These are phyloP conservation scores for Cenchrus purpureus DNA, from an alignment of 176 grass and related monocot species.

Conservation along the genomic window DNA sequence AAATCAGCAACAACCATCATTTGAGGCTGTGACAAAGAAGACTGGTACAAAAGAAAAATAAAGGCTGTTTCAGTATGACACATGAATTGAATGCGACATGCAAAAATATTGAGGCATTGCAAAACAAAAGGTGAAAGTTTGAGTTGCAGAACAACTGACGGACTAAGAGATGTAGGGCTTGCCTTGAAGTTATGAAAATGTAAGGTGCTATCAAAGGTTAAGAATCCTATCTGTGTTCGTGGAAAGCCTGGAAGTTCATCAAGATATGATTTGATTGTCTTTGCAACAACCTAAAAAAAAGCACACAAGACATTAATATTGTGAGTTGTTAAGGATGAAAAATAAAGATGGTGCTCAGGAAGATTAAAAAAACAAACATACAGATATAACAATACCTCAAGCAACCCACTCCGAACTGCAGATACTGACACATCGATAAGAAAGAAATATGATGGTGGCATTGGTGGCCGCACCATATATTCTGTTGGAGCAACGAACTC, in stretches of 20 bases:
- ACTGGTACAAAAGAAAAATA: slow-evolving; percentile 62
- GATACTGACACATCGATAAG: slow-evolving; percentile 91
- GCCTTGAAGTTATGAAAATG: slow-evolving; percentile 99
- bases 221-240: slow-evolving; percentile 89
- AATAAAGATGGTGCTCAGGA: not conserved
- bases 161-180: slow-evolving; percentile 33
- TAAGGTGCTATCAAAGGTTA: slow-evolving; percentile 92
- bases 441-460: slow-evolving; percentile 97
- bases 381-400: slow-evolving; percentile 65
- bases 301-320: not conserved
- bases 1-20: slow-evolving; percentile 94
- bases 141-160: not conserved
- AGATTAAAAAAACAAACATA: slow-evolving; percentile 25
- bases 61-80: slow-evolving; percentile 19
- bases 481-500: slow-evolving; percentile 98
- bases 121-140: not conserved
- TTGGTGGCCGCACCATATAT: slow-evolving; percentile 99
- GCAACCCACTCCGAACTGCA: slow-evolving; percentile 70
- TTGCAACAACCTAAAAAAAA: slow-evolving; percentile 73
- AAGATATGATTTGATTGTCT: slow-evolving; percentile 93
- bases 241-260: slow-evolving; percentile 82
- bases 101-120: slow-evolving; percentile 8
- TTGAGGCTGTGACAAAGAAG: slow-evolving; percentile 91
- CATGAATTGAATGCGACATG: not conserved
- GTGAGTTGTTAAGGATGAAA: not conserved